Evolutionary conservation across 2,329 filamentous ascomycete genomes (phyloP).

Genomic region (Colletotrichum sp.): DNA sequence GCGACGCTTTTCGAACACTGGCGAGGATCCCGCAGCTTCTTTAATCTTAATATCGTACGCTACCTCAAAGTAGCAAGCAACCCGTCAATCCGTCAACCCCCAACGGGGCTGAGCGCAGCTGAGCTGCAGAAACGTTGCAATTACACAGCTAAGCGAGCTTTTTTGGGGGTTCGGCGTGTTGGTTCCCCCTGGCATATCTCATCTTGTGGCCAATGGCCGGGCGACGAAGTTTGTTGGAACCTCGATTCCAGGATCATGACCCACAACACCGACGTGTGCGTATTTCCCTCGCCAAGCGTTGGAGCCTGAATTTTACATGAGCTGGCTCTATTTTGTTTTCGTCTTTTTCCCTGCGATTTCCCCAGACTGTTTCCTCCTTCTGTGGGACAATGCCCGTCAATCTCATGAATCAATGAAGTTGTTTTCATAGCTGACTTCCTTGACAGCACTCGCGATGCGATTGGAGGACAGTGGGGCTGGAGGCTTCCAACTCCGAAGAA

Average conservation of each 20-base stretch:
- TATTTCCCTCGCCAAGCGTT: not conserved
- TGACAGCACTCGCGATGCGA: not conserved
- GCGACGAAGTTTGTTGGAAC: not conserved
- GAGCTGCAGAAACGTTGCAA: not conserved
- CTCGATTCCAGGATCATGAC: not conserved
- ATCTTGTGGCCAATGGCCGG: not conserved
- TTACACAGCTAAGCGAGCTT: not conserved
- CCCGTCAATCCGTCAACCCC: not conserved
- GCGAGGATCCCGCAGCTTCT: not conserved
- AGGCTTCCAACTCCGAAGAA: not conserved
- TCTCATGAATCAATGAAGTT: not conserved
- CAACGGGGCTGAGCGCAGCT: not conserved
- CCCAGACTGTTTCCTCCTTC: accelerated
- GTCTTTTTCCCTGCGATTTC: not conserved
- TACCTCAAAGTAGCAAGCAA: not conserved
- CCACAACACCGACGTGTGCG: not conserved
- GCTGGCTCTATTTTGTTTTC: not conserved
- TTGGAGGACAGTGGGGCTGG: not conserved
- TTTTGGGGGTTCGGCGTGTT: not conserved
- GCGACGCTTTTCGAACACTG: not conserved
- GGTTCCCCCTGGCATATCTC: not conserved
- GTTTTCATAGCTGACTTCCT: not conserved
- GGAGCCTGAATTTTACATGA: not conserved
- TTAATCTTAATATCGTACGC: not conserved
- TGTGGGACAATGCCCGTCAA: not conserved